Evolutionary conservation across 2,329 filamentous ascomycete genomes (phyloP).

Genomic region (Cercospora zeae-maydis): DNA sequence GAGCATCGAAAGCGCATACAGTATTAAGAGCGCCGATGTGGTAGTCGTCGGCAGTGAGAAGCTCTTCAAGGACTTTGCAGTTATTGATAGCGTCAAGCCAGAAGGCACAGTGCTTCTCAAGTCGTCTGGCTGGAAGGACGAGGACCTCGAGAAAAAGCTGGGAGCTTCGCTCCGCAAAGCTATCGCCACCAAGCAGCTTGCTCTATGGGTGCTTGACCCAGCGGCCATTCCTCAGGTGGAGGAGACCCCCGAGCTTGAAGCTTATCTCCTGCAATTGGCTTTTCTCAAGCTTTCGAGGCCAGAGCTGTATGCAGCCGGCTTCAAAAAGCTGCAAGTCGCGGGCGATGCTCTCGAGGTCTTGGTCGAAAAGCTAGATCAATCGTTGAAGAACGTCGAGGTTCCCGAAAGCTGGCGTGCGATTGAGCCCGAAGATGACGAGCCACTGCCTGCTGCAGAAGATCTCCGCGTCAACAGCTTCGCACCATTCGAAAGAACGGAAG

Average conservation of each 20-base stretch:
- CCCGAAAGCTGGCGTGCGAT: slow-evolving; percentile 76
- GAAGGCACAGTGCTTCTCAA: slow-evolving; percentile 51
- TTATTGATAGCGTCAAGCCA: slow-evolving; percentile 42
- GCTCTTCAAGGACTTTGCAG: slow-evolving; percentile 76
- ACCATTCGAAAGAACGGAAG: slow-evolving; percentile 70
- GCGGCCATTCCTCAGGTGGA: slow-evolving; percentile 64
- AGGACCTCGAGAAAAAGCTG: slow-evolving; percentile 85
- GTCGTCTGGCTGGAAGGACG: slow-evolving; percentile 75
- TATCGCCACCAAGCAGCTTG: slow-evolving; percentile 65
- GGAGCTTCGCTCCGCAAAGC: slow-evolving; percentile 66
- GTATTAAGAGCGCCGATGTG: slow-evolving; percentile 73
- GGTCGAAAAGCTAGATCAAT: slow-evolving; percentile 59
- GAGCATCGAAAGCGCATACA: slow-evolving; percentile 79
- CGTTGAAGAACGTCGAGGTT: slow-evolving; percentile 69
- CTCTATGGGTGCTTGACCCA: slow-evolving; percentile 73
- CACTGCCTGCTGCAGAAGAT: slow-evolving; percentile 56
- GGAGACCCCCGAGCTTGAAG: slow-evolving; percentile 58
- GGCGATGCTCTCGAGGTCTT: slow-evolving; percentile 61
- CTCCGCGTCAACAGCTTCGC: slow-evolving; percentile 79
- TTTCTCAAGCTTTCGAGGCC: slow-evolving; percentile 77
- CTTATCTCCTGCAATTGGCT: slow-evolving; percentile 70
- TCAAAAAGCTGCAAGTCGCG: slow-evolving; percentile 65
- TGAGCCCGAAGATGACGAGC: slow-evolving; percentile 55
- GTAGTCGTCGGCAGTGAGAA: slow-evolving; percentile 75
- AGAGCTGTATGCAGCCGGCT: slow-evolving; percentile 57